Evolutionary conservation across 192 early-diverging fungal genomes (phyloP).

Genomic region (Geranomyces variabilis): DNA sequence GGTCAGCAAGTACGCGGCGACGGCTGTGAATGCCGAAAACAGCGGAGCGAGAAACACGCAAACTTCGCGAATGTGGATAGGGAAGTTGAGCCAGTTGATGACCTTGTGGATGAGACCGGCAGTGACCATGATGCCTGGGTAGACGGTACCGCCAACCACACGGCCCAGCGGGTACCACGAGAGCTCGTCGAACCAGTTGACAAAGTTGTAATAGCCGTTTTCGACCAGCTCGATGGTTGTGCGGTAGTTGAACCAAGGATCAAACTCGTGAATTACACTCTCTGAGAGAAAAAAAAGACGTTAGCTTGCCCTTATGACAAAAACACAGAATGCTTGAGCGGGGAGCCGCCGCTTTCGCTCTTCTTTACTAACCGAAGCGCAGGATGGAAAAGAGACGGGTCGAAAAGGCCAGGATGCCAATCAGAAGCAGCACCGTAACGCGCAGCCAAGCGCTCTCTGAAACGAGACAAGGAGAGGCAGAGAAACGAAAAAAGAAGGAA

Average conservation of each 20-base stretch:
- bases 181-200: slow-evolving; percentile 99
- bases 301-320: too few relatives aligned
- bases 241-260: slow-evolving; percentile 99
- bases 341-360: too few relatives aligned
- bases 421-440: slow-evolving; percentile 84
- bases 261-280: slow-evolving; percentile 99
- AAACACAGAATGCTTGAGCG: too few relatives aligned
- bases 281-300: slow-evolving; percentile 55
- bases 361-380: slow-evolving; percentile 64
- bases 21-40: slow-evolving; percentile 95
- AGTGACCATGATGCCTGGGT: slow-evolving; percentile 99
- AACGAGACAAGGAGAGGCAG: background rate
- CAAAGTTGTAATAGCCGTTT: slow-evolving; percentile 96
- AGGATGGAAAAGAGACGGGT: slow-evolving; percentile 97
- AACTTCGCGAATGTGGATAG: slow-evolving; percentile 97
- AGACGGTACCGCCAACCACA: slow-evolving; percentile 99
- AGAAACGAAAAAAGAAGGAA: background rate
- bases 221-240: slow-evolving; percentile 90
- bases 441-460: slow-evolving; percentile 63
- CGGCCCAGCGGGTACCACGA: slow-evolving; percentile 99
- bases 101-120: slow-evolving; percentile 92
- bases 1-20: slow-evolving; percentile 93
- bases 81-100: slow-evolving; percentile 91
- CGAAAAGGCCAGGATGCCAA: slow-evolving; percentile 83
- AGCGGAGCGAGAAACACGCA: slow-evolving; percentile 97